Evolutionary conservation across 768 basidiomycete genomes (phyloP), one percentile per base, ranked within the genome.

Genomic region (Tephrocybe rancida): DNA sequence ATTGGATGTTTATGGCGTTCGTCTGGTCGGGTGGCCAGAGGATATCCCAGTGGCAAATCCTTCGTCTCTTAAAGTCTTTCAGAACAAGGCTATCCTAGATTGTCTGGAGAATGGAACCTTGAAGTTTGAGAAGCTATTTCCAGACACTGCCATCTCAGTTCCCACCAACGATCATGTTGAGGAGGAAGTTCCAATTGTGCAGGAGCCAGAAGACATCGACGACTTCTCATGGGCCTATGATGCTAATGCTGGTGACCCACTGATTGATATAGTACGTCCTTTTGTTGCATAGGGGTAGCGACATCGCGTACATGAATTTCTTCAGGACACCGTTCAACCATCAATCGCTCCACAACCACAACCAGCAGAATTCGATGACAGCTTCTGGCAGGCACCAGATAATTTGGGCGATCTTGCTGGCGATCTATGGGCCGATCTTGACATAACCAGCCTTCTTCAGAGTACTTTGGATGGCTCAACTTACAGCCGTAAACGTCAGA

Each of bases 11-110:
- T 87, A 86, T 58, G 83, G 82, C 9, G 82, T 88, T 27, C 77
- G 73, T 48, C 65, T 88, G 41, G 72, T 81, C 13, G 87, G 87
- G 37, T 88, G 87, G 87, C 87, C 87, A 9, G 55, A 74, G 21
- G 70, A 70, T 26, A 75, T 88, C 21, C 85, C 85, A 6, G 66
- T 70, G 21, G 79, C 80, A 58, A 88, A 87, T 58, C 87, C 87
- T 5, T 87, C 86, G 25, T 68, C 76, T 9, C 64, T 88, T 48
- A 83, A 82, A 57, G 68, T 68, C 19, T 64, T 63, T 43, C 84
- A 87, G 59, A 86, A 86, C 64, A 80, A 76, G 61, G 61, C 64
- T 10, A 61, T 88, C 16, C 67, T 85, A 30, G 77, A 84, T 21
- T 73, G 75, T 44, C 65, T 86, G 38, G 68, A 75, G 42, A 74